Percentiles rank a stretch among this genome's conserved stretches.
phyloP scores from a whole-genome alignment of 495 filamentous ascomycete species.

The Penicillium egyptiacum region DNA sequence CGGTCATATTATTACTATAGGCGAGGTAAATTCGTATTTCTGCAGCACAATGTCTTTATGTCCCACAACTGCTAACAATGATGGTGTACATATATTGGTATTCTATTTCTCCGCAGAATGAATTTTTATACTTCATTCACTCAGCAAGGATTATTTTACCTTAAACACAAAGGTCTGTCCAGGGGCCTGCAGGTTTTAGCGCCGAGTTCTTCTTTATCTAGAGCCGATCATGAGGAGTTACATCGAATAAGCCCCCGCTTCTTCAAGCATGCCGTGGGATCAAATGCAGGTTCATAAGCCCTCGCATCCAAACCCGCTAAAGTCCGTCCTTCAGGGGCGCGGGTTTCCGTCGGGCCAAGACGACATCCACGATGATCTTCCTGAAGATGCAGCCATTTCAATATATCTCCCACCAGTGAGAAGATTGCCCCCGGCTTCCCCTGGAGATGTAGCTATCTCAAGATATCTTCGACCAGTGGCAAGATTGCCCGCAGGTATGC shows the following conservation, averaged over 20 bases:
- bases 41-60: background rate
- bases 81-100: background rate
- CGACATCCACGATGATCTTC: constrained; percentile 3
- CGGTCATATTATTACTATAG: background rate
- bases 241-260: background rate
- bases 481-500: background rate
- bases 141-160: background rate
- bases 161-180: background rate
- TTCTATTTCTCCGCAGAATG: background rate
- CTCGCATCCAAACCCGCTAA: constrained; percentile 7
- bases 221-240: constrained; percentile 6
- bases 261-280: background rate
- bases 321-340: constrained; percentile 8
- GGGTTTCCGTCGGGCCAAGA: constrained; percentile 33
- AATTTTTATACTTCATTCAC: background rate
- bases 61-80: background rate
- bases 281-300: background rate
- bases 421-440: background rate
- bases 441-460: background rate
- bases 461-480: background rate
- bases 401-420: constrained; percentile 16
- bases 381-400: constrained; percentile 4
- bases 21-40: background rate
- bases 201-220: background rate
- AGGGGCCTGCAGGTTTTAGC: background rate